Base-by-base conservation (phyloP, 371 early-diverging fungal genomes). In the Batkoa obscura region DNA sequence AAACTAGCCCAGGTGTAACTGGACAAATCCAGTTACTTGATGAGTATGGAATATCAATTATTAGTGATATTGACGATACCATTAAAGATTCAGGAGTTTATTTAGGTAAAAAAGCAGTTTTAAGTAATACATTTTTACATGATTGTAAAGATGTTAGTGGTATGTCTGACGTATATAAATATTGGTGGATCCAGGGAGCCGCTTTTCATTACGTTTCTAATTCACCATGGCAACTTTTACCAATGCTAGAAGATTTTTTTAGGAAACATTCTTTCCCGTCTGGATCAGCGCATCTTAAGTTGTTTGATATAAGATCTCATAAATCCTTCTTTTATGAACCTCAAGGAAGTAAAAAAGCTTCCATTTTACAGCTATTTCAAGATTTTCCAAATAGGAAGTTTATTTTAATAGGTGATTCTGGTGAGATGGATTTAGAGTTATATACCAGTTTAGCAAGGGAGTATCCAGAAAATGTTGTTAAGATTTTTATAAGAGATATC, bases 171-270 rank as follows among this genome's bases (percentile, higher is more conserved):
- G 64, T 63, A 2, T 72, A 72, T 50, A 60, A 55, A 37, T 30
- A 59, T 13, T 72, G 72, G 72, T 78, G 79, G 65, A 58, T 72
- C 1, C 68, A 71, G 57, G 83, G 83, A 4, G 81, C 78, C 12
- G 75, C 79, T 3, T 75, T 91, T 52, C 94, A 94, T 65, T 94
- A 92, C 66, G 93, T 94, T 9, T 82, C 83, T 50, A 90, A 90
- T 60, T 83, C 83, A 17, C 94, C 93, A 0, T 89, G 84, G 72
- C 90, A 91, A 62, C 66, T 91, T 51, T 75, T 83, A 50, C 83
- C 87, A 0, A 73, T 79, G 63, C 66, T 91, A 17, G 64, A 74
- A 23, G 62, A 64, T 2, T 94, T 94, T 64, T 72, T 94, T 46
- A 72, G 72, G 31, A 58, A 65, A 1, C 57, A 76, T 60, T 63